Evolutionary conservation across 73 alveolate species (phyloP).

Genomic region (Symbiodinium natans): DNA sequence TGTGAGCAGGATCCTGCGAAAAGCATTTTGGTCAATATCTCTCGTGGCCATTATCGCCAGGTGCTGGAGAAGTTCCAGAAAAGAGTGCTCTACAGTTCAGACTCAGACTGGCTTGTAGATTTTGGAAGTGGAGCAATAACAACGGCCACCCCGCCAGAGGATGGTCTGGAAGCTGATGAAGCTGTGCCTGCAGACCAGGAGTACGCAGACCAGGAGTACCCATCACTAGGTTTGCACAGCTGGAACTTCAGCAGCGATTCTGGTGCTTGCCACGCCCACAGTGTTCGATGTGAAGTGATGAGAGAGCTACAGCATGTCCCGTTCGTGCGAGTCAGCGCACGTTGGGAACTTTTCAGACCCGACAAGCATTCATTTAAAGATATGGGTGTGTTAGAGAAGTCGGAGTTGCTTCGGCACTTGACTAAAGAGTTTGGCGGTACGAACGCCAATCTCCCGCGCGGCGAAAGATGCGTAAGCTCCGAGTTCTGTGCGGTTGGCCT

Average conservation of each 20-base stretch:
- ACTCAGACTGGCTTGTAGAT: slow-evolving; percentile 76
- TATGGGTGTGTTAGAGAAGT: neutral
- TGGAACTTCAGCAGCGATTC: neutral
- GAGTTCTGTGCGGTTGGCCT: slow-evolving; percentile 12
- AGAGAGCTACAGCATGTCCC: neutral
- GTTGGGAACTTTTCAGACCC: neutral
- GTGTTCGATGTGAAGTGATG: slow-evolving; percentile 39
- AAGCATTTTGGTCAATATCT: slow-evolving; percentile 32
- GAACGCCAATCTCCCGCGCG: slow-evolving; percentile 44
- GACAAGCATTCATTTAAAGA: slow-evolving; percentile 28
- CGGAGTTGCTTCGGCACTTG: slow-evolving; percentile 23
- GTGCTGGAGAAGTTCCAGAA: slow-evolving; percentile 30
- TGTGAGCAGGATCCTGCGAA: neutral
- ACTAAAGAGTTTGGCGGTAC: slow-evolving; percentile 21
- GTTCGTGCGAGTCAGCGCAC: neutral
- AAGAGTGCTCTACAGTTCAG: slow-evolving; percentile 36
- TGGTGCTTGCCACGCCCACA: neutral
- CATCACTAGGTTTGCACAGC: slow-evolving; percentile 11
- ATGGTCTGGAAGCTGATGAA: neutral
- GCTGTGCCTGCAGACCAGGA: neutral
- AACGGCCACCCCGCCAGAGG: neutral
- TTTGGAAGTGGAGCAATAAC: slow-evolving; percentile 27
- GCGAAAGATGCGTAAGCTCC: neutral
- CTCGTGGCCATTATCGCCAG: neutral
- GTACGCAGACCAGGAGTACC: neutral